phyloP scores from a whole-genome alignment of 2,329 filamentous ascomycete species.

The Monosporascus ibericus region DNA sequence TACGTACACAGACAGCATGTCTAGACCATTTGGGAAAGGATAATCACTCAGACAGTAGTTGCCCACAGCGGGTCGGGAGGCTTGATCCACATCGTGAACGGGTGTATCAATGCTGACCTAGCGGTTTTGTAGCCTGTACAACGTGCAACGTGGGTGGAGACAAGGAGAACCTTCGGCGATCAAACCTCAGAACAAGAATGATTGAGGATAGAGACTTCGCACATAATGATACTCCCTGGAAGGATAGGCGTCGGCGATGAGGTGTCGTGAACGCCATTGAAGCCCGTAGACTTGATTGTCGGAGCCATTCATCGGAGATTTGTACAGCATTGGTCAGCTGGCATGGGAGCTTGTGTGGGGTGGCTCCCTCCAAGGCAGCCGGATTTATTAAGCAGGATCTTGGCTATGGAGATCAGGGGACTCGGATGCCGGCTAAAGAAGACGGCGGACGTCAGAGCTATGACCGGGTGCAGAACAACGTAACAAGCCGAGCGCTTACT shows the following conservation, averaged over 20 bases:
- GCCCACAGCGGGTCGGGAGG: no score
- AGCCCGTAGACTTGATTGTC: conserved; percentile 2
- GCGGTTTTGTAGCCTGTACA: no score
- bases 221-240: neutral
- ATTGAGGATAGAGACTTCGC: neutral
- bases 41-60: no score
- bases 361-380: conserved; percentile 1
- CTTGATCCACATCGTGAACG: no score
- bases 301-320: conserved; percentile 5
- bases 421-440: conserved; percentile 18
- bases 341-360: neutral
- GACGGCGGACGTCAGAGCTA: neutral
- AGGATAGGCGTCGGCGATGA: neutral
- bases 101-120: no score
- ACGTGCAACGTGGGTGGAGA: neutral
- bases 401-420: conserved; percentile 24
- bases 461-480: neutral
- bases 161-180: neutral
- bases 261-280: conserved; percentile 2
- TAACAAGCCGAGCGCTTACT: neutral
- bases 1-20: no score
- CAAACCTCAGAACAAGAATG: neutral
- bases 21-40: no score
- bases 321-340: conserved; percentile 6
- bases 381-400: conserved; percentile 2